Conservation (phyloP, 1,139 yeast genomes). For the Suhomyces bribrorum region DNA sequence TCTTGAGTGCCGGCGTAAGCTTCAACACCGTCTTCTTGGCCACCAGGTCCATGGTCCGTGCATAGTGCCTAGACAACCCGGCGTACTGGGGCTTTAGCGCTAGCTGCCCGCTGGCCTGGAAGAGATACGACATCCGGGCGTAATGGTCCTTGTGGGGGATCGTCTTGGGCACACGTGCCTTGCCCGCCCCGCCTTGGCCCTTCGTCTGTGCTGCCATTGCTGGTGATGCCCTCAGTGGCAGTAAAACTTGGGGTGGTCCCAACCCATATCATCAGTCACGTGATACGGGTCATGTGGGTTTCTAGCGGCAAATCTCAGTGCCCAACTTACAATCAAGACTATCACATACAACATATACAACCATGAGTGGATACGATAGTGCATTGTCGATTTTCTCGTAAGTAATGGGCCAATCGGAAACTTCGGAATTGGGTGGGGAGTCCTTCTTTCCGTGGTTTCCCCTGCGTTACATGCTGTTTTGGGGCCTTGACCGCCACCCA, state of each 20-base stretch:
- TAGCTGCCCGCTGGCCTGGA: slow-evolving; percentile 48
- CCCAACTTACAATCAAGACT: not conserved
- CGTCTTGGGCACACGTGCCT: slow-evolving; percentile 24
- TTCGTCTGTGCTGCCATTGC: not conserved
- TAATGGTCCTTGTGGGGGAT: slow-evolving; percentile 61
- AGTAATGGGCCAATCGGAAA: slow-evolving; percentile 28
- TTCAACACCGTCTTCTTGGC: slow-evolving; percentile 65
- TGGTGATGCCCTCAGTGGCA: too few relatives aligned
- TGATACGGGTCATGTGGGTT: too few relatives aligned
- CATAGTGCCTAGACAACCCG: slow-evolving; percentile 50
- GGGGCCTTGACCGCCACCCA: slow-evolving; percentile 6
- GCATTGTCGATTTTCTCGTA: slow-evolving; percentile 96
- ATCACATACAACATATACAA: slow-evolving; percentile 1
- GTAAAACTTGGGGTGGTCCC: too few relatives aligned
- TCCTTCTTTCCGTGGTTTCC: too few relatives aligned
- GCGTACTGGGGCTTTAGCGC: slow-evolving; percentile 23
- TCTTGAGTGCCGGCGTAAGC: slow-evolving; percentile 59
- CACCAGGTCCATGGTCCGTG: slow-evolving; percentile 48
- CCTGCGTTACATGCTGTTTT: too few relatives aligned
- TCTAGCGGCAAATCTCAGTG: not conserved
- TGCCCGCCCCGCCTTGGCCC: slow-evolving; percentile 1
- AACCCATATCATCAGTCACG: too few relatives aligned
- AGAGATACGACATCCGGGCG: slow-evolving; percentile 56
- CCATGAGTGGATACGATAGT: slow-evolving; percentile 98
- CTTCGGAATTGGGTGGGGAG: too few relatives aligned